Evolutionary conservation across 2,329 filamentous ascomycete genomes (phyloP).

Genomic region (Sporothrix dimorphospora): DNA sequence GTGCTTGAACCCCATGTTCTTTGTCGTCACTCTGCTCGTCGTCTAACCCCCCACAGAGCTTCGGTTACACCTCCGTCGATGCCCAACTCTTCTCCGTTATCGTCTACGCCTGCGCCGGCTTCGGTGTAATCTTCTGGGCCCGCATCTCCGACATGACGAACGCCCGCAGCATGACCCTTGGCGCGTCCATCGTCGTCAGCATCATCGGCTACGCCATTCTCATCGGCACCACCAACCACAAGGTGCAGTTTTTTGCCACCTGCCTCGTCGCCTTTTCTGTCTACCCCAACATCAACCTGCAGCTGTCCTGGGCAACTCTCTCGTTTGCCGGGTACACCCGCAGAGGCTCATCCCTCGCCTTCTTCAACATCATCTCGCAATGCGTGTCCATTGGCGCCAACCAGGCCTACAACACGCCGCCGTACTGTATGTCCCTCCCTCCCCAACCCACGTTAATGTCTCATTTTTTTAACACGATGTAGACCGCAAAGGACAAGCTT

Average conservation of each 20-base stretch:
- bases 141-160: constrained; percentile 36
- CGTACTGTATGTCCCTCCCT: neutral
- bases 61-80: constrained; percentile 41
- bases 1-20: neutral
- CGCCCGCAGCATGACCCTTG: constrained; percentile 37
- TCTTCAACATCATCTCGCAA: constrained; percentile 13
- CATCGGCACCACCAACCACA: constrained; percentile 35
- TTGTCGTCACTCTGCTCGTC: neutral
- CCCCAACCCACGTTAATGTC: neutral
- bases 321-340: constrained; percentile 19
- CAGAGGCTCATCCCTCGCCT: neutral
- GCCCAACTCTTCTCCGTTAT: constrained; percentile 43
- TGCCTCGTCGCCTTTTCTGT: constrained; percentile 19
- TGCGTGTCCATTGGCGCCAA: constrained; percentile 14
- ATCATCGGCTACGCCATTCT: constrained; percentile 40
- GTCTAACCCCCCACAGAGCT: constrained; percentile 32
- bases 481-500: constrained; percentile 14
- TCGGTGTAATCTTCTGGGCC: constrained; percentile 37
- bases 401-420: constrained; percentile 14
- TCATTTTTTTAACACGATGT: neutral
- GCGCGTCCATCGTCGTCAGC: constrained; percentile 36
- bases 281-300: constrained; percentile 11
- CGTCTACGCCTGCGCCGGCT: constrained; percentile 37
- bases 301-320: constrained; percentile 4
- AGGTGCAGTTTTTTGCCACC: constrained; percentile 16